Evolutionary conservation across 106 monocot species (phyloP).

Genomic region (Cymbidium sinense): DNA sequence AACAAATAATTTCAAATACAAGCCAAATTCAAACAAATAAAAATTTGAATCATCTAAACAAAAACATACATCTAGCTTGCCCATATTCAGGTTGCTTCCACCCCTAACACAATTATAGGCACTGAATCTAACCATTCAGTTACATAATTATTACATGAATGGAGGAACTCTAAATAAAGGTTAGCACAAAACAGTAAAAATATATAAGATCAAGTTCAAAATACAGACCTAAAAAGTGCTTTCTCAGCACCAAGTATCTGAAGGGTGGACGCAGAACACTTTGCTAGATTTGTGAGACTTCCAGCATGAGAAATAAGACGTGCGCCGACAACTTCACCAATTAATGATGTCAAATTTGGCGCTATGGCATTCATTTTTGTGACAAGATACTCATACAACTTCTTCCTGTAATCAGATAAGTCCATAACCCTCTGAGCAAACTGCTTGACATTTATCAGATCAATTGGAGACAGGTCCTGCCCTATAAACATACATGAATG

Average conservation of each 20-base stretch:
- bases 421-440: slow-evolving; percentile 82
- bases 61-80: no score
- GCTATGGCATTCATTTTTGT: slow-evolving; percentile 92
- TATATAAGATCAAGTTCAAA: neutral
- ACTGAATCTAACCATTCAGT: neutral
- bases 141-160: neutral
- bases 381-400: slow-evolving; percentile 81
- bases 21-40: no score
- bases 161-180: neutral
- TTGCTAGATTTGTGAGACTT: slow-evolving; percentile 85
- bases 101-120: no score
- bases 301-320: slow-evolving; percentile 95
- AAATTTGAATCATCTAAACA: no score
- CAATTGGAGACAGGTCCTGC: slow-evolving; percentile 81
- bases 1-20: no score
- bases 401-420: slow-evolving; percentile 78
- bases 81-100: no score
- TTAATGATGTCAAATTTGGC: slow-evolving; percentile 79
- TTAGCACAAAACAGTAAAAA: neutral
- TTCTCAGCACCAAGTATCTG: slow-evolving; percentile 98
- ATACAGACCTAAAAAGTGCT: slow-evolving; percentile 83
- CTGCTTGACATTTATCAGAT: slow-evolving; percentile 80
- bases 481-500: slow-evolving; percentile 40
- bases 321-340: slow-evolving; percentile 92
- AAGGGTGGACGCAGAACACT: slow-evolving; percentile 83